These are phyloP conservation scores for Nannochloropsis salina DNA, from an alignment of 108 stramenopile genomes.

Conservation along the genomic window DNA sequence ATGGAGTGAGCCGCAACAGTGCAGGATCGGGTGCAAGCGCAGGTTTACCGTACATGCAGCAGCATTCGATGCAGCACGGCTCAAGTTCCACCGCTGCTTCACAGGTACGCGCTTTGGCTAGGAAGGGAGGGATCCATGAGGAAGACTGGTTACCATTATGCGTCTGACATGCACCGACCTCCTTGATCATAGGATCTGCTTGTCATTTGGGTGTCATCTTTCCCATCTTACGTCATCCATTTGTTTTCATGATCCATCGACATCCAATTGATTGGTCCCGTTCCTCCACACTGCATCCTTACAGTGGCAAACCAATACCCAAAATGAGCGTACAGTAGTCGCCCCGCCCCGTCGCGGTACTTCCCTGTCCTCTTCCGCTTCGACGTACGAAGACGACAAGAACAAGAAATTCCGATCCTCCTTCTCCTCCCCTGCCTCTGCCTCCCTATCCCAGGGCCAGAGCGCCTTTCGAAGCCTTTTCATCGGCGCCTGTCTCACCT, in stretches of 20 bases:
- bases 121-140: too few species aligned
- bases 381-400: slow-evolving; percentile 13
- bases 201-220: too few species aligned
- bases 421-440: slow-evolving; percentile 4
- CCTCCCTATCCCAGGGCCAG: background rate
- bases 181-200: too few species aligned
- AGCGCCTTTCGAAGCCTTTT: background rate
- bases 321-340: background rate
- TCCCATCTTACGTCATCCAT: background rate
- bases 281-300: background rate
- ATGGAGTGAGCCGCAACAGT: background rate
- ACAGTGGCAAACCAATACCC: slow-evolving; percentile 6
- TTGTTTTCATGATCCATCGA: background rate
- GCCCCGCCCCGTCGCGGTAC: background rate
- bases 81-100: too few species aligned
- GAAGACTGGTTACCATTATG: too few species aligned
- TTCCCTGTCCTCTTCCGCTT: background rate
- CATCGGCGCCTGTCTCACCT: background rate
- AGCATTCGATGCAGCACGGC: background rate
- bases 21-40: background rate
- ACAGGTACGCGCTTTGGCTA: too few species aligned
- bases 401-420: background rate
- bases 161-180: too few species aligned
- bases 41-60: background rate
- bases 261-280: background rate